Evolutionary conservation across 768 basidiomycete genomes (phyloP), one percentile per base, ranked within the genome.

Genomic region (Boletus pseudo-olivaceus): DNA sequence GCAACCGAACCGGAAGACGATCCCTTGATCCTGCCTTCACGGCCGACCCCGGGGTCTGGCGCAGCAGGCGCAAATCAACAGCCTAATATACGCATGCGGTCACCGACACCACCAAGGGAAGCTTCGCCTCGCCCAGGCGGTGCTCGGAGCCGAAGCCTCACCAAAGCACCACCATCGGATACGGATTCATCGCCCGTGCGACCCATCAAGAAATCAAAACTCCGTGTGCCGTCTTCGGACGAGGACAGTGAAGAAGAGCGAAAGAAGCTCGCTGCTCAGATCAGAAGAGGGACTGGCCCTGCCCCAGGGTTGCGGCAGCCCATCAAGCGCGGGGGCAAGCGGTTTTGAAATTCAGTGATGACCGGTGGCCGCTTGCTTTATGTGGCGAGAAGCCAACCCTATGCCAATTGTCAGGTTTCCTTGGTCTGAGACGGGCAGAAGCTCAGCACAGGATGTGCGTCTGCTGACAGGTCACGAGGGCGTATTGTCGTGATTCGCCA

Each of bases 321-420:
- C 5, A 75, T 90, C 57, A 90, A 84, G 71, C 81, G 88, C 59
- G 85, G 85, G 34, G 87, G 84, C 30, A 87, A 82, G 67, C 80
- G 85, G 57, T 68, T 91, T 88, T 75, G 89, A 76, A 77, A 56
- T 44, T 49, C 27, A 10, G 23, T 17, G 19, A 20, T 23, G 17
- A 15, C 51, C 56, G 19, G 19, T 23, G 17, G 10, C 51, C 55
- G 26, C 43, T 43, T 51, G 37, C 34, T 19, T 15, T 33, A 26
- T 27, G 32, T 14, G 29, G 53, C 42, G 35, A 45, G 47, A 29
- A 47, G 44, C 44, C 23, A 47, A 30, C 9, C 37, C 39, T 7
- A 46, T 34, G 45, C 39, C 30, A 26, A 39, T 1, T 5, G 35
- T 11, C 17, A 5, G 32, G 14, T 23, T 42, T 29, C 46, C 38